These are phyloP conservation scores for Physocladia obscura DNA, from an alignment of 192 early-diverging fungal genomes.

Conservation along the genomic window DNA sequence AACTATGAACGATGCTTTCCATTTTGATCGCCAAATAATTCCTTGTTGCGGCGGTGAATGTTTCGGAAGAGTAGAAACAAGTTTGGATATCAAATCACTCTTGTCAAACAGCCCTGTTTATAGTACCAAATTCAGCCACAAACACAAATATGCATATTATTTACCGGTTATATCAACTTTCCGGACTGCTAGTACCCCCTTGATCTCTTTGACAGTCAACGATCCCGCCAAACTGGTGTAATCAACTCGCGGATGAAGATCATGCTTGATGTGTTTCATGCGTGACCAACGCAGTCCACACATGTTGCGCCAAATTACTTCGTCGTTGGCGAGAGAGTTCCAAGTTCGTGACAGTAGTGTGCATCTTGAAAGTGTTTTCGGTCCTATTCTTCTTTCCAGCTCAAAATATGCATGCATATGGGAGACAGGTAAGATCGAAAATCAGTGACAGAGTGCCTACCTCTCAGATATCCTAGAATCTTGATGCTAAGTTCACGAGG, in stretches of 20 bases:
- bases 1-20: constrained; percentile 43
- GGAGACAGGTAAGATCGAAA: too few relatives aligned
- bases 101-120: constrained; percentile 21
- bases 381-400: too few relatives aligned
- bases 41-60: constrained; percentile 15
- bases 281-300: constrained; percentile 26
- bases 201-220: constrained; percentile 35
- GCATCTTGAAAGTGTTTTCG: constrained; percentile 23
- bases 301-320: constrained; percentile 8
- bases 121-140: neutral
- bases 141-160: neutral
- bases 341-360: constrained; percentile 3
- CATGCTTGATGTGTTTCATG: constrained; percentile 25
- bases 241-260: constrained; percentile 36
- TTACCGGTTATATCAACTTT: constrained; percentile 27
- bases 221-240: constrained; percentile 15
- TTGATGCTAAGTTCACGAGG: constrained; percentile 16
- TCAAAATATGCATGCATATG: too few relatives aligned
- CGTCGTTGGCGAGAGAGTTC: constrained; percentile 25
- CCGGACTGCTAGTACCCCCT: constrained; percentile 25
- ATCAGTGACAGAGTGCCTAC: too few relatives aligned
- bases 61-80: constrained; percentile 9
- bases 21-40: constrained; percentile 18
- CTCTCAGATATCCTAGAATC: neutral
- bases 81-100: constrained; percentile 6